Evolutionary conservation across 192 early-diverging fungal species (phyloP).

Genomic region (Jimgerdemannia flammicorona): DNA sequence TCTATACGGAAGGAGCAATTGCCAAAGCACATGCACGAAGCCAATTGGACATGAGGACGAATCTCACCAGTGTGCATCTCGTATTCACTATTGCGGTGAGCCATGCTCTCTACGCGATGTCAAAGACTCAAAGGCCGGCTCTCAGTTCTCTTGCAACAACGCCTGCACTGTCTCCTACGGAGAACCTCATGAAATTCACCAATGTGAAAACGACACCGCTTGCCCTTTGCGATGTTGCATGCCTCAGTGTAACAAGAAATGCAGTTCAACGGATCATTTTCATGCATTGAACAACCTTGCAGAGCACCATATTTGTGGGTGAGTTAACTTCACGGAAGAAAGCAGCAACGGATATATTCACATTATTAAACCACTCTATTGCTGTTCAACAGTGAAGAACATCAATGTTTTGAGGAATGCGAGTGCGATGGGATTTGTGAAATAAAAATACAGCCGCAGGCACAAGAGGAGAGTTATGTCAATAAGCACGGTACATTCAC

Average conservation of each 20-base stretch:
- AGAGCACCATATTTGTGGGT: not conserved
- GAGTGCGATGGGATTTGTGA: conserved; percentile 12
- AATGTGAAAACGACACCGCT: not conserved
- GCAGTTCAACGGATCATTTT: not conserved
- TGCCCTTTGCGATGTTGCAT: not conserved
- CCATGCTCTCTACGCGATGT: conserved; percentile 9
- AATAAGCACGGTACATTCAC: conserved; percentile 7
- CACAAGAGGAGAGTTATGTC: not conserved
- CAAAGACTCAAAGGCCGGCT: not conserved
- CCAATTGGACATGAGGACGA: conserved; percentile 12
- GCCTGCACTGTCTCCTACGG: not conserved
- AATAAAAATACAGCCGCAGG: conserved; percentile 5
- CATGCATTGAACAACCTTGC: not conserved
- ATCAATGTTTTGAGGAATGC: conserved; percentile 12
- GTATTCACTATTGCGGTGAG: conserved; percentile 19
- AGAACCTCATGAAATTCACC: not conserved
- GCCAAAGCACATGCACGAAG: conserved; percentile 12
- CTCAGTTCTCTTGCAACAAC: not conserved
- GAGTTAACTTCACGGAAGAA: not conserved
- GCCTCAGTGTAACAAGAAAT: not conserved
- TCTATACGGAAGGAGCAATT: conserved; percentile 2
- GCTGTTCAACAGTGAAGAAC: conserved; percentile 5
- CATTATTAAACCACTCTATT: not conserved
- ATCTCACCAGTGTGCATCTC: conserved; percentile 13
- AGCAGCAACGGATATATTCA: not conserved